These are phyloP conservation scores for Dendrocalamus sinicus DNA, from an alignment of 176 grass and related monocot genomes.

Conservation along the genomic window DNA sequence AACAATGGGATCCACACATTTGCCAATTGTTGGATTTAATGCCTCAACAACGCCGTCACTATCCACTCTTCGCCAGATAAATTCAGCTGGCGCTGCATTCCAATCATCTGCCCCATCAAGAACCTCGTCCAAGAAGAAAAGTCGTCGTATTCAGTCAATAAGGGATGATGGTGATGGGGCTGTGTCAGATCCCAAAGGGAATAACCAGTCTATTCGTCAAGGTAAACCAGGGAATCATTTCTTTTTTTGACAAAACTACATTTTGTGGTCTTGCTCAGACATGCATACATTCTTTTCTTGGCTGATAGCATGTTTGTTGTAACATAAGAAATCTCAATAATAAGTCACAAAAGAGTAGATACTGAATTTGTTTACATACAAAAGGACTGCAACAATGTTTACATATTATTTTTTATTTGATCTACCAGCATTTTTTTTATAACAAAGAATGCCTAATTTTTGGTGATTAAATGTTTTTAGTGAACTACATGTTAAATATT, in stretches of 20 bases:
- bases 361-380: conserved; percentile 23
- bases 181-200: conserved; percentile 50
- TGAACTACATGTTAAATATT: not conserved
- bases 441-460: not conserved
- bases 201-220: conserved; percentile 46
- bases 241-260: not conserved
- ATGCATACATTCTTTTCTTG: not conserved
- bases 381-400: not conserved
- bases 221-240: conserved; percentile 24
- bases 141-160: conserved; percentile 36
- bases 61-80: conserved; percentile 49
- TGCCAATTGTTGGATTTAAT: conserved; percentile 35
- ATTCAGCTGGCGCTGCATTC: conserved; percentile 40
- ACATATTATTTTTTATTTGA: not conserved
- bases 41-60: conserved; percentile 41
- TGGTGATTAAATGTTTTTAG: not conserved
- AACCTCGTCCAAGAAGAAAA: conserved; percentile 37
- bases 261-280: not conserved
- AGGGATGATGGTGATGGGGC: conserved; percentile 50
- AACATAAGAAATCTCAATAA: not conserved
- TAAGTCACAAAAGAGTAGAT: not conserved
- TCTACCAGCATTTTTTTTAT: not conserved
- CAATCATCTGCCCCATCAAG: conserved; percentile 38
- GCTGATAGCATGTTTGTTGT: not conserved
- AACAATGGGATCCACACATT: conserved; percentile 46